Conservation (phyloP, 768 basidiomycete genomes). For the Baorangia bicolor region DNA sequence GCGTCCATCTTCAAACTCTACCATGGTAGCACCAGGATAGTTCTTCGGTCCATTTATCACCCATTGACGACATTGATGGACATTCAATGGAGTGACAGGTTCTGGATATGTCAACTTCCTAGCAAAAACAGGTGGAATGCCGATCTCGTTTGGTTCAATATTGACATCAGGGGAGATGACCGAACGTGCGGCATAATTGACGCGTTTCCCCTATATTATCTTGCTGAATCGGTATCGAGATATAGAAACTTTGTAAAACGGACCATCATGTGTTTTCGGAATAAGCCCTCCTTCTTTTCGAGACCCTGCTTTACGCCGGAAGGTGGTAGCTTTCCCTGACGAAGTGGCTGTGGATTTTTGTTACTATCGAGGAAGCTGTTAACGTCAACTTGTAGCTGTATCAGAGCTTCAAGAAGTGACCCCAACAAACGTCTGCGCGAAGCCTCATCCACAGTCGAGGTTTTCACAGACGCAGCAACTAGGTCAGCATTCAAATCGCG, state of each 20-base stretch:
- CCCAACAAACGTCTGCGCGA: constrained; percentile 58
- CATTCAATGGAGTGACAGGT: constrained; percentile 90
- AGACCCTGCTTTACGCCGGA: constrained; percentile 93
- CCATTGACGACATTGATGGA: constrained; percentile 81
- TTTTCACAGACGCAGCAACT: constrained; percentile 59
- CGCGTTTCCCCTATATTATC: constrained; percentile 84
- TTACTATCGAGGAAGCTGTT: constrained; percentile 97
- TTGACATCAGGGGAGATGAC: constrained; percentile 99
- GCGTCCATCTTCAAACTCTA: constrained; percentile 93
- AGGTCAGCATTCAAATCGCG: constrained; percentile 74
- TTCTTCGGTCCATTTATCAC: constrained; percentile 88
- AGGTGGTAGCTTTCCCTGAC: constrained; percentile 88
- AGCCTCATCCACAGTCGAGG: constrained; percentile 48
- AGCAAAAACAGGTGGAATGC: constrained; percentile 96
- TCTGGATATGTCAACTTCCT: constrained; percentile 96
- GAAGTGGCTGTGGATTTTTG: constrained; percentile 85
- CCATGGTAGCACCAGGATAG: constrained; percentile 92
- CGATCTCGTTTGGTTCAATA: constrained; percentile 98
- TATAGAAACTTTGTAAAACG: constrained; percentile 20
- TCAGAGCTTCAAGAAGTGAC: constrained; percentile 71
- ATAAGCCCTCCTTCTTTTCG: constrained; percentile 98
- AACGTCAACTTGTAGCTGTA: constrained; percentile 91
- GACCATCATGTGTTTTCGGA: constrained; percentile 99
- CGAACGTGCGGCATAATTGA: constrained; percentile 99
- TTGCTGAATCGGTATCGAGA: background rate